These are phyloP conservation scores for Klebsormidium nitens DNA, from an alignment of 139 green algal species.

Conservation along the genomic window DNA sequence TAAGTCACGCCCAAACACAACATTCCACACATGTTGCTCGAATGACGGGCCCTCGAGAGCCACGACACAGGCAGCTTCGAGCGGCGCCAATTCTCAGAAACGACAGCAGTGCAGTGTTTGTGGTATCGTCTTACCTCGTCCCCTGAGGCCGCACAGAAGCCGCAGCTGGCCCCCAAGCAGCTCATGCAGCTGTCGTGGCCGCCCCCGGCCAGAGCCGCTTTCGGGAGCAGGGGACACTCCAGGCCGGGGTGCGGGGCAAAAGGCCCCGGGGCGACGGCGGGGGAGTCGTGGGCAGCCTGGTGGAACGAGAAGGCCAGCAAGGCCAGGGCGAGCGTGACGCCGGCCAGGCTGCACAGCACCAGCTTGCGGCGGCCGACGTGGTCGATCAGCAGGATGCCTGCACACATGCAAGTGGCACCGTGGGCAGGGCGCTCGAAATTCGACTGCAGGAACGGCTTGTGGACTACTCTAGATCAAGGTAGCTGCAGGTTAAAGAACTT, in stretches of 20 bases:
- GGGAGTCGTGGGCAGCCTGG: conserved; percentile 35
- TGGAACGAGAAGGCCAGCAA: conserved; percentile 45
- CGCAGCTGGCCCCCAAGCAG: conserved; percentile 40
- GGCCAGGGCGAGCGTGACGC: conserved; percentile 42
- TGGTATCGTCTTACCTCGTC: conserved; percentile 1
- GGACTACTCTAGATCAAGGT: too few relatives aligned
- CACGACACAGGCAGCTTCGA: too few relatives aligned
- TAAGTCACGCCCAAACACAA: too few relatives aligned
- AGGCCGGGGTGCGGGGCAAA: conserved; percentile 4
- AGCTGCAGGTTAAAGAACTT: too few relatives aligned
- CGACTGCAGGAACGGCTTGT: too few relatives aligned
- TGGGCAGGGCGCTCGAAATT: too few relatives aligned
- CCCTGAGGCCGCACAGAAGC: conserved; percentile 34
- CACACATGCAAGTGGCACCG: too few relatives aligned
- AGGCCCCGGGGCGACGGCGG: conserved; percentile 16
- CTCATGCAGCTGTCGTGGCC: conserved; percentile 17
- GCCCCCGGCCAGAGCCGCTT: not conserved
- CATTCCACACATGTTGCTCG: too few relatives aligned
- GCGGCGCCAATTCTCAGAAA: too few relatives aligned
- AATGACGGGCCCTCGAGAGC: too few relatives aligned
- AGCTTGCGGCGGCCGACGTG: conserved; percentile 46
- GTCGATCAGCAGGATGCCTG: conserved; percentile 49
- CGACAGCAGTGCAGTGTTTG: not conserved
- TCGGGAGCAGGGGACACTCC: not conserved
- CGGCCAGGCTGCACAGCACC: conserved; percentile 48